phyloP scores from a whole-genome alignment of 1,284 basidiomycete genomes.

The Leccinum subfulvum region DNA sequence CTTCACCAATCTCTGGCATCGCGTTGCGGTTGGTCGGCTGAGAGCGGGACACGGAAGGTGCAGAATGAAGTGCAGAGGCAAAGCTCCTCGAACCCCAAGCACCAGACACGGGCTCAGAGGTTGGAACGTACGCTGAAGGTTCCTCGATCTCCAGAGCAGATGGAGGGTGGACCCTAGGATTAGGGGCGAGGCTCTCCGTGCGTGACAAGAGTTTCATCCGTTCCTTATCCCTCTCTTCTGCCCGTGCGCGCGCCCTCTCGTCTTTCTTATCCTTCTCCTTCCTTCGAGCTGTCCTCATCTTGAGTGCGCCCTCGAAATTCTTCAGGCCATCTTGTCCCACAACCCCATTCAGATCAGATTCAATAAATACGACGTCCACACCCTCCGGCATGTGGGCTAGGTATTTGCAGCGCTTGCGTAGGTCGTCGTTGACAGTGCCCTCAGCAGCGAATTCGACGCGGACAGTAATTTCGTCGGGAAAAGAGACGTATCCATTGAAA shows the following conservation, averaged over 20 bases:
- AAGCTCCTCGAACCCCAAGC: conserved; percentile 80
- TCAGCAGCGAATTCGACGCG: conserved; percentile 77
- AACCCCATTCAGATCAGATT: conserved; percentile 78
- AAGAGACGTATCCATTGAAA: conserved; percentile 79
- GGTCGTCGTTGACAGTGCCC: conserved; percentile 84
- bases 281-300: conserved; percentile 70
- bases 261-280: conserved; percentile 80
- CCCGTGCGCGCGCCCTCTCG: conserved; percentile 73
- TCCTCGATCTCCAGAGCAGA: conserved; percentile 33
- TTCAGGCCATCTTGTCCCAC: conserved; percentile 72
- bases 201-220: conserved; percentile 41
- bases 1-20: conserved; percentile 48
- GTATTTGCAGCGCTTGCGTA: conserved; percentile 94
- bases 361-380: conserved; percentile 92
- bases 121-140: conserved; percentile 24
- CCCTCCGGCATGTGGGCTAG: conserved; percentile 90
- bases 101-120: conserved; percentile 41
- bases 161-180: conserved; percentile 12
- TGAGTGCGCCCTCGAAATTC: conserved; percentile 79
- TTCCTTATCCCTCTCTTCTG: conserved; percentile 80
- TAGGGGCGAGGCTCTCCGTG: conserved; percentile 15
- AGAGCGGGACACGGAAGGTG: conserved; percentile 18
- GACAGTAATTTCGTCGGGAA: conserved; percentile 82
- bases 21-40: conserved; percentile 20
- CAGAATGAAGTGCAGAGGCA: conserved; percentile 66